Base-by-base conservation (phyloP, 768 basidiomycete genomes). In the Boletus eberwhitei region DNA sequence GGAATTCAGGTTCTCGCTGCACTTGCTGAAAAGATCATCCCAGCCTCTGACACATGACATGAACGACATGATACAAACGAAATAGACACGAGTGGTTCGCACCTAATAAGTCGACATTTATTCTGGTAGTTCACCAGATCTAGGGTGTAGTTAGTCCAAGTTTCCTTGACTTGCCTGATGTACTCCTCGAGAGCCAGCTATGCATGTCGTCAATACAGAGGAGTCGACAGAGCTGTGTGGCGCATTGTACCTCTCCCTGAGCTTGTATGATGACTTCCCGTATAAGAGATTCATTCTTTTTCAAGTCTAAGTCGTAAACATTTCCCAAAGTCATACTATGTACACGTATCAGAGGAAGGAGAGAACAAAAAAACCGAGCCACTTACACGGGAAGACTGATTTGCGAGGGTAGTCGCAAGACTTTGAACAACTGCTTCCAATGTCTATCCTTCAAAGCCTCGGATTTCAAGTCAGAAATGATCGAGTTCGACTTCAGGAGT, bases 51-150 rank as follows among this genome's bases (percentile, higher is more conserved):
- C 11, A 34, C 35, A 59, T 49, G 51, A 29, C 26, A 53, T 66
- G 32, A 64, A 48, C 24, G 34, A 40, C 19, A 21, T 24, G 17
- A 37, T 17, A 9, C 31, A 41, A 47, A 9, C 12, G 9, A 29
- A 39, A 13, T 17, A 26, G 5, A 38, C 16, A 7, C 7, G 7
- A 5, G 17, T 12, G 5, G 24, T 36, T 44, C 77, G 32, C 62
- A 90, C 86, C 85, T 82, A 59, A 99, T 98, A 24, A 99, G 80
- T 48, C 97, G 88, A 63, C 96, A 98, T 71, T 96, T 99, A 71
- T 93, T 98, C 77, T 98, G 97, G 68, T 98, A 99, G 69, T 98
- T 96, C 62, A 98, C 91, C 42, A 99, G 78, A 62, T 98, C 97
- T 48, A 99, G 79, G 1, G 93, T 91, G 67, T 98, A 98, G 64